Base-by-base conservation (phyloP, 306 rosid genomes). In the Cucurbita pepo region DNA sequence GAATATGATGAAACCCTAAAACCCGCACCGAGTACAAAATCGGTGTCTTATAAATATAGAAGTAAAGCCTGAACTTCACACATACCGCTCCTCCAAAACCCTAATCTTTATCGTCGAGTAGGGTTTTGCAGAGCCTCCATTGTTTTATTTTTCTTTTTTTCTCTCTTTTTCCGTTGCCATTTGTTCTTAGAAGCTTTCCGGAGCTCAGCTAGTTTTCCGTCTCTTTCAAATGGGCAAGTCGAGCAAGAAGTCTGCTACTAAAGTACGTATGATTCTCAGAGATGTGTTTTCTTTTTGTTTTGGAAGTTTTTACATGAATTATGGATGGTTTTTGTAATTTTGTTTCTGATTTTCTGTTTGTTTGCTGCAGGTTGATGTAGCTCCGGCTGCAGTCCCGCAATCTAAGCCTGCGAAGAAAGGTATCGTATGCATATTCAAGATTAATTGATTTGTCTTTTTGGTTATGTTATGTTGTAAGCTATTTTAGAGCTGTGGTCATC, bases 161-260 rank as follows among this genome's bases (percentile, higher is more conserved):
- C 34, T 48, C 30, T 22, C 36, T 0, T 22, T 10, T 25, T 56
- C 34, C 25, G 4, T 21, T 40, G 8, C 54, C 2, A 7, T 10
- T 6, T 21, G 22, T 14, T 2, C 14, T 5, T 5, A 47, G 6
- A 58, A 73, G 0, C 55, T 7, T 6, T 56, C 55, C 3, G 3
- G n/a, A n/a, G 30, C 15, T 6, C 40, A 3, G 8, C 9, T 21
- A 44, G 45, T 30, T 45, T 13, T 58, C 18, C 2, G 2, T 50
- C 51, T 53, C 15, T 44, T 10, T 36, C 22, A 1, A 18, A 92
- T 93, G 98, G 87, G 86, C 53, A 93, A 90, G 78, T 79, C 90
- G 7, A 88, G 91, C 89, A 92, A 88, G 88, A 90, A 93, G 54
- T 86, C 98, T 2, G 90, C 83, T 43, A 4, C 86, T 74, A 88